Base-by-base conservation (phyloP, 768 basidiomycete genomes). In the Russula griseocarnosa region DNA sequence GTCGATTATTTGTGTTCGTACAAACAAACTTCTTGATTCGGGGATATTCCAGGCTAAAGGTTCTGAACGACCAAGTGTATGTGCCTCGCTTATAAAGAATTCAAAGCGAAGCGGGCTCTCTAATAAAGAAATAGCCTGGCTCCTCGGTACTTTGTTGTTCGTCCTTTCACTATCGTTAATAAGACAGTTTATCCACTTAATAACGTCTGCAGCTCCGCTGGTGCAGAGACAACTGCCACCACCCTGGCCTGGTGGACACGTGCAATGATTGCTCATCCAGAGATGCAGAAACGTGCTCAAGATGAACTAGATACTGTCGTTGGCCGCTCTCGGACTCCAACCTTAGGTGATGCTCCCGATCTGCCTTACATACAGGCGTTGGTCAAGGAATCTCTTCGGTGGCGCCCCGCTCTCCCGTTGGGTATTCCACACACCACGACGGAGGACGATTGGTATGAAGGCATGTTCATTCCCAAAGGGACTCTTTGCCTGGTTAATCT, bases 381-480 rank as follows among this genome's bases (percentile, higher is more conserved):
- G 6, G 46, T 40, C 34, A 65, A 56, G 51, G 63, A 60, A 32
- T 20, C 54, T 20, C 58, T 60, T 9, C 63, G 63, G 1, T 65
- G 63, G 63, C 46, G 57, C 14, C 63, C 63, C 8, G 9, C 40
- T 0, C 20, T 56, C 14, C 47, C 60, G 28, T 6, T 61, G n/a
- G 34, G 46, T 20, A 0, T 61, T 34, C 55, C 59, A 20, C 62
- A 52, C 24, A 47, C n/a, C 58, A 32, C 61, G 55, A 56, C 61
- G 60, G 52, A 65, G 58, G 74, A 75, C 56, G 70, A 72, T 53
- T 66, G 51, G 52, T 76, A 74, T 50, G 66, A 67, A 50, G 71
- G 66, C 16, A 58, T 61, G 51, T 65, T 71, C 58, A 76, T 79
- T 14, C 76, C 77, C 0, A 73, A 70, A 40, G 76, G 75, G 20